Percentiles rank a stretch among this genome's conserved stretches.
Conservation (phyloP, 2,329 filamentous ascomycete genomes). For the Fusarium fracticaudum region DNA sequence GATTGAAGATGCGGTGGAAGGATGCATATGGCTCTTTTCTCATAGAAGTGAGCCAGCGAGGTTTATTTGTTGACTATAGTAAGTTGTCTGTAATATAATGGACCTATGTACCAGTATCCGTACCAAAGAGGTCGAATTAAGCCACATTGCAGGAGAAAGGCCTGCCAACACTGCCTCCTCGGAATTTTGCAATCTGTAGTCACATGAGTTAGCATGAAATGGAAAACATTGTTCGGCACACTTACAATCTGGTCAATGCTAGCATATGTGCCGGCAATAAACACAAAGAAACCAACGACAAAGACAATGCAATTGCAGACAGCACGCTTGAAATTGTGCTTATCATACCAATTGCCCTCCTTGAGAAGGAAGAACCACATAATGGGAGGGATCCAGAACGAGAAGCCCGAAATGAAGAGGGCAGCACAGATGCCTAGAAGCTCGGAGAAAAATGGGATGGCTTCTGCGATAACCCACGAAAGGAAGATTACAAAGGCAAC, state of each 20-base stretch:
- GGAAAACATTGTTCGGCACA: not conserved
- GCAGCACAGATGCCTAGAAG: conserved; percentile 64
- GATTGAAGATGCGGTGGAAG: not conserved
- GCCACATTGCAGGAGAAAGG: conserved; percentile 37
- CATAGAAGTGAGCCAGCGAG: not conserved
- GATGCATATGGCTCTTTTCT: not conserved
- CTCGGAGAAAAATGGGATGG: conserved; percentile 76
- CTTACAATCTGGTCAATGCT: conserved; percentile 45
- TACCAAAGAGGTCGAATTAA: not conserved
- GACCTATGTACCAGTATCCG: not conserved
- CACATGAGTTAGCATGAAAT: not conserved
- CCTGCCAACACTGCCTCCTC: conserved; percentile 33
- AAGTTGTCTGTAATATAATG: not conserved
- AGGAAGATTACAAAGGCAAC: conserved; percentile 66
- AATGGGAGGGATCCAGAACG: conserved; percentile 54
- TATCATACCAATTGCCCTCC: conserved; percentile 42
- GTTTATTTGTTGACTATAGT: not conserved
- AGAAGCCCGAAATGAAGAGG: conserved; percentile 58
- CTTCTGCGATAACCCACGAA: conserved; percentile 76
- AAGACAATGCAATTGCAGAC: conserved; percentile 39
- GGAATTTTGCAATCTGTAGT: conserved; percentile 33
- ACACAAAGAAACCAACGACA: conserved; percentile 43
- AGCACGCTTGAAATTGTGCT: conserved; percentile 40
- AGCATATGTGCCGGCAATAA: conserved; percentile 46
- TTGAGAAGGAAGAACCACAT: conserved; percentile 53